phyloP scores from a whole-genome alignment of 2,329 filamentous ascomycete species.

The Sordariomycetes sp. region DNA sequence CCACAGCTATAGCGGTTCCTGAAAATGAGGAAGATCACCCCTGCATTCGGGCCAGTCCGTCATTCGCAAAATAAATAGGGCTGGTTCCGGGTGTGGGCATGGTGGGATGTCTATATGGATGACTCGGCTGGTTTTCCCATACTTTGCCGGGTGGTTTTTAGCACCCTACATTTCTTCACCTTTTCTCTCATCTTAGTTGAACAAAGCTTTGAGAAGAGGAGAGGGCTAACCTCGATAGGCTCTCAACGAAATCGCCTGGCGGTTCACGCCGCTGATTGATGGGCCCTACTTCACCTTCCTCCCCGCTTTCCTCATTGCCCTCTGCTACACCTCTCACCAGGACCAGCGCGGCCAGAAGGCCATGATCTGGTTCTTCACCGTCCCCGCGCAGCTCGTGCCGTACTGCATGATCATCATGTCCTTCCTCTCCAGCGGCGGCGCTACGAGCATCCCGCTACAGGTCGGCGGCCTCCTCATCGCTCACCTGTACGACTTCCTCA shows the following conservation, averaged over 20 bases:
- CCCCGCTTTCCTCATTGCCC: conserved; percentile 62
- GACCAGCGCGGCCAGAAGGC: conserved; percentile 70
- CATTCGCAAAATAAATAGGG: conserved; percentile 53
- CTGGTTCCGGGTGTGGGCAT: conserved; percentile 57
- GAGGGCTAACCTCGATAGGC: conserved; percentile 4
- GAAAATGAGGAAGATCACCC: conserved; percentile 74
- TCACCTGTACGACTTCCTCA: conserved; percentile 84
- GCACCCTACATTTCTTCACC: conserved; percentile 48
- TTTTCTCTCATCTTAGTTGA: conserved; percentile 7
- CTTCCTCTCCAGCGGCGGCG: conserved; percentile 48
- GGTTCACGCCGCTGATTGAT: conserved; percentile 1
- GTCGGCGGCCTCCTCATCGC: conserved; percentile 74
- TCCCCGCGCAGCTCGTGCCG: conserved; percentile 74
- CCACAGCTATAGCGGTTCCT: conserved; percentile 75
- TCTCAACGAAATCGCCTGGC: conserved; percentile 5
- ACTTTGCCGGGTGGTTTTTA: conserved; percentile 46
- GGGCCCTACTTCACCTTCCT: conserved; percentile 30
- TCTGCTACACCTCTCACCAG: conserved; percentile 76
- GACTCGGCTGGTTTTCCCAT: conserved; percentile 50
- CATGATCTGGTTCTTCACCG: conserved; percentile 71
- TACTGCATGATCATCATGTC: conserved; percentile 68
- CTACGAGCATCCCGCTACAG: conserved; percentile 47
- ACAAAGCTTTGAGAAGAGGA: background rate
- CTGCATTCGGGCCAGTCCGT: conserved; percentile 45
- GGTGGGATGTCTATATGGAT: conserved; percentile 67